A percentile compares a stretch with the other conserved stretches of the same genome.
phyloP scores from a whole-genome alignment of 2,329 filamentous ascomycete species.

The Penicillium janthinellum region DNA sequence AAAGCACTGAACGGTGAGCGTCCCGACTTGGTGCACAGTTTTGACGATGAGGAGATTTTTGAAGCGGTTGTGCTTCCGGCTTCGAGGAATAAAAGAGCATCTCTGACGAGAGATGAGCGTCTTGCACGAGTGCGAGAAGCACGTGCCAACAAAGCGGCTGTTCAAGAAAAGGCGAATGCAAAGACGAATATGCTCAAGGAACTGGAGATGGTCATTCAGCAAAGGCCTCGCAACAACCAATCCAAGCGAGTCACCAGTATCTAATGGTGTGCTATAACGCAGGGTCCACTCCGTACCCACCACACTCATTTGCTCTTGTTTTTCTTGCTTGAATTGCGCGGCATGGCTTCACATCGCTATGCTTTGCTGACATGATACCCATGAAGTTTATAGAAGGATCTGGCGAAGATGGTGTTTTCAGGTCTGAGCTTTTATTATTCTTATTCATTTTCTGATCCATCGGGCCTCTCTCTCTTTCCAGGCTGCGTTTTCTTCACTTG shows the following conservation, averaged over 20 bases:
- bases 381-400: conserved; percentile 35
- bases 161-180: conserved; percentile 74
- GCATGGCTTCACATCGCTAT: not conserved
- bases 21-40: conserved; percentile 31
- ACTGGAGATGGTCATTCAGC: conserved; percentile 82
- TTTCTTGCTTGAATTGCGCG: not conserved
- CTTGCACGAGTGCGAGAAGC: conserved; percentile 88
- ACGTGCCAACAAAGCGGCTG: conserved; percentile 69
- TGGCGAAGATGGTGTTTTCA: conserved; percentile 36
- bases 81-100: conserved; percentile 62
- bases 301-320: not conserved
- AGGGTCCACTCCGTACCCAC: not conserved
- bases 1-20: conserved; percentile 75
- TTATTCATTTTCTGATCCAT: conserved; percentile 12
- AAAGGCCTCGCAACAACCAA: conserved; percentile 49
- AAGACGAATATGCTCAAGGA: conserved; percentile 90
- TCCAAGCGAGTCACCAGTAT: conserved; percentile 49
- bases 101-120: conserved; percentile 80
- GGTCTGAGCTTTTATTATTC: conserved; percentile 10
- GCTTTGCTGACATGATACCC: conserved; percentile 31
- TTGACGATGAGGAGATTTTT: conserved; percentile 75
- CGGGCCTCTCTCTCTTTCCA: not conserved
- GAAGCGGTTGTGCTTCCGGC: conserved; percentile 81
- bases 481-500: conserved; percentile 6
- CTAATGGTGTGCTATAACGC: conserved; percentile 28